Evolutionary conservation across 164 flowering plant genomes (phyloP), one percentile per base, ranked within the genome.

Genomic region (Tetracentron sinense): DNA sequence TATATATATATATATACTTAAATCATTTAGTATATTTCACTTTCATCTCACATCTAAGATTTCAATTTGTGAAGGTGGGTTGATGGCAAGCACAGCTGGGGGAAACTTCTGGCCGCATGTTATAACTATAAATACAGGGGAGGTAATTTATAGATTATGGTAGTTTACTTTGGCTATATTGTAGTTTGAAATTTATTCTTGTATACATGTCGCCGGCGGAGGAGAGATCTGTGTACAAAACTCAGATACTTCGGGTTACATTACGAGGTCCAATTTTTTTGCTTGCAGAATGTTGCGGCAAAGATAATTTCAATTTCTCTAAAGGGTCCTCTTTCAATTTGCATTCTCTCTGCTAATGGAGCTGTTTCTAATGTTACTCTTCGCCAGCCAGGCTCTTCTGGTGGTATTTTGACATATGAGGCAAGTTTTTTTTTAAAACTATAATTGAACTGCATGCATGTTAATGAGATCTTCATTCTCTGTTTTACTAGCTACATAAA

Each of bases 271-370:
- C 16, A 23, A 3, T 27, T 69, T 53, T 61, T 1, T 54, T 27
- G 22, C n/a, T 51, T 74, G 51, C 80, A 92, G 98, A 96, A 92
- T 77, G 88, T 89, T 63, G 82, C 85, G 6, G 73, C 70, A 26
- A 92, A 80, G 75, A 85, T 92, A 53, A 65, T 79, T 28, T 76
- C 90, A 1, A 76, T 92, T 74, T 67, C 87, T 6, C 89, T 82
- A 20, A 81, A 85, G 67, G 91, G 91, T 52, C 81, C 88, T 30
- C 70, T 89, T 51, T 88, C 86, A 19, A 74, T 92, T 31, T 92
- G 98, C 61, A 63, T 92, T 68, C 88, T 92, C 58, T 89, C 96
- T 20, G 95, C 96, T 7, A 92, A 83, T 75, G 98, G 98, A 35
- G 74, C 93, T 42, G 73, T 92, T 75, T 89, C 96, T 0, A 88